Evolutionary conservation across 768 basidiomycete genomes (phyloP).

Genomic region (Stropharia rugosoannulata): DNA sequence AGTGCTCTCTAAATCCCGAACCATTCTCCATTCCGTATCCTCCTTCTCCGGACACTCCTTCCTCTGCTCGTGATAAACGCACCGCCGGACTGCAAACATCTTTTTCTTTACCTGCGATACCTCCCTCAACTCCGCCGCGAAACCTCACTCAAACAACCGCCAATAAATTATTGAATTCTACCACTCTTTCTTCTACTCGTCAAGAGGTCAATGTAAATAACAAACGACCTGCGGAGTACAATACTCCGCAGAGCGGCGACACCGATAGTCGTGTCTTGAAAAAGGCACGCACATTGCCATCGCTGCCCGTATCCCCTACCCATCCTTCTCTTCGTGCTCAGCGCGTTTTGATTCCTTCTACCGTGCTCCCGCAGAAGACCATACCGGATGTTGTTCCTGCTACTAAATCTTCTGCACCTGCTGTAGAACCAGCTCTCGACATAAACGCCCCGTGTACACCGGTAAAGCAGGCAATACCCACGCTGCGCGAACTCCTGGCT

Average conservation of each 20-base stretch:
- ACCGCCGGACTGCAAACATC: constrained; percentile 6
- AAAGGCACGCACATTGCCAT: constrained; percentile 12
- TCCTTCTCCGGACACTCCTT: neutral
- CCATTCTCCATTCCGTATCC: neutral
- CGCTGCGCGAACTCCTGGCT: constrained; percentile 43
- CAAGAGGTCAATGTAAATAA: constrained; percentile 16
- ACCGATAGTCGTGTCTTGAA: constrained; percentile 12
- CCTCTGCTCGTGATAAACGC: neutral
- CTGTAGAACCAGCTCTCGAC: neutral
- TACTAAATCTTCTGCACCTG: neutral
- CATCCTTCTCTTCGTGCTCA: neutral
- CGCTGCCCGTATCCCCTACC: neutral
- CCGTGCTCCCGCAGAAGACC: neutral
- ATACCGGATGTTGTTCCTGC: neutral
- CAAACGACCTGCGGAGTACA: constrained; percentile 13
- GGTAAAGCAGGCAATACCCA: constrained; percentile 29
- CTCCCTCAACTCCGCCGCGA: constrained; percentile 12
- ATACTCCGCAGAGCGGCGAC: neutral
- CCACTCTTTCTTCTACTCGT: neutral
- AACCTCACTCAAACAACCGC: neutral
- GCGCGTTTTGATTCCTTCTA: constrained; percentile 6
- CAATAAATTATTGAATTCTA: neutral
- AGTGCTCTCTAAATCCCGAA: constrained; percentile 13
- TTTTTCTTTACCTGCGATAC: constrained; percentile 18
- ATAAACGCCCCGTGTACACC: constrained; percentile 6